Conservation (phyloP, 805 yeast genomes). For the Vanderwaltozyma polyspora region DNA sequence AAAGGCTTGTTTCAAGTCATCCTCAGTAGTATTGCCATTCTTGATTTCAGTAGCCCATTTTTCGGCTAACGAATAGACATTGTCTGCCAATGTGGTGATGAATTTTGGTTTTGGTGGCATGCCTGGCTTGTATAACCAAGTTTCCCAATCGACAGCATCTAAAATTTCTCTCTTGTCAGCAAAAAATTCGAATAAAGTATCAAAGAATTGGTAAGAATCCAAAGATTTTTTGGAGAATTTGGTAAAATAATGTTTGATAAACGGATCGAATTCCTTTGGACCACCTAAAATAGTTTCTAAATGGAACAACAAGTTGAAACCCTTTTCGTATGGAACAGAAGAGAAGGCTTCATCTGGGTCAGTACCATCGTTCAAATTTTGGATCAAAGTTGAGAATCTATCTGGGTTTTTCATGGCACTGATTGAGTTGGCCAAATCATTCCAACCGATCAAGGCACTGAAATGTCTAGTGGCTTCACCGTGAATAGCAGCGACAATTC, state of each 20-base stretch:
- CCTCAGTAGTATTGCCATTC: slow-evolving; percentile 1
- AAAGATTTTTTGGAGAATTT: slow-evolving; percentile 60
- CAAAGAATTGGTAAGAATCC: slow-evolving; percentile 74
- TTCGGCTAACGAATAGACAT: slow-evolving; percentile 53
- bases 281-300: slow-evolving; percentile 66
- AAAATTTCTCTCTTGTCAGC: slow-evolving; percentile 37
- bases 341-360: slow-evolving; percentile 90
- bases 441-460: slow-evolving; percentile 82
- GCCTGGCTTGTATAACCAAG: slow-evolving; percentile 75
- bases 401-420: slow-evolving; percentile 46
- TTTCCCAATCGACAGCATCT: slow-evolving; percentile 71
- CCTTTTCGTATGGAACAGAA: slow-evolving; percentile 85
- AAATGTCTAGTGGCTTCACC: slow-evolving; percentile 74
- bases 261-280: slow-evolving; percentile 55
- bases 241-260: slow-evolving; percentile 65
- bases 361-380: slow-evolving; percentile 51
- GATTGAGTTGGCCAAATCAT: slow-evolving; percentile 58
- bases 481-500: slow-evolving; percentile 67
- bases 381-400: slow-evolving; percentile 54
- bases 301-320: slow-evolving; percentile 65
- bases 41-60: slow-evolving; percentile 43
- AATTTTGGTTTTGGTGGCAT: slow-evolving; percentile 82
- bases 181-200: slow-evolving; percentile 59
- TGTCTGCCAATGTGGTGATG: slow-evolving; percentile 67
- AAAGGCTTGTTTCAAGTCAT: slow-evolving; percentile 29